phyloP scores from a whole-genome alignment of 257 asterid genomes.

The Haberlea rhodopensis region DNA sequence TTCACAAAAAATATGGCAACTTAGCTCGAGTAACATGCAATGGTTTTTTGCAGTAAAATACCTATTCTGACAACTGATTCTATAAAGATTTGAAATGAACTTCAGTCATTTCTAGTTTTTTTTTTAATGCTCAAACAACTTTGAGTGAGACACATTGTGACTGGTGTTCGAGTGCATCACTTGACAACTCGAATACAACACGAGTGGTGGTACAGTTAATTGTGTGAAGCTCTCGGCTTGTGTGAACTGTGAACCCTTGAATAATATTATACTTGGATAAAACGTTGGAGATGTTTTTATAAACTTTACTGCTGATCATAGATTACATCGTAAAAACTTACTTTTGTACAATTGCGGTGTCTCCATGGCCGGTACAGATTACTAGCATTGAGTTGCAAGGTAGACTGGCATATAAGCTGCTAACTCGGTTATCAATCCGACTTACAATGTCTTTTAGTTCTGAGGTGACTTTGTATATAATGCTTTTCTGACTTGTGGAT shows the following conservation, averaged over 20 bases:
- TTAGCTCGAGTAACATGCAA: background rate
- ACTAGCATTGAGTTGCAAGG: slow-evolving; percentile 80
- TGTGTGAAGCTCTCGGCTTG: too few relatives aligned
- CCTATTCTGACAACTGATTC: background rate
- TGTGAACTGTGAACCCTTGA: too few relatives aligned
- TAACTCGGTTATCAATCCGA: slow-evolving; percentile 56
- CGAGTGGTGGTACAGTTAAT: background rate
- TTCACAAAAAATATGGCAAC: slow-evolving; percentile 21
- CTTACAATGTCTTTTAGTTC: slow-evolving; percentile 76
- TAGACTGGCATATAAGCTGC: slow-evolving; percentile 60
- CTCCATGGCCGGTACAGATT: slow-evolving; percentile 93
- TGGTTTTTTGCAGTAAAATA: background rate
- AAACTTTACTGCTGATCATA: background rate
- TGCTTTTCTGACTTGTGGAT: slow-evolving; percentile 46
- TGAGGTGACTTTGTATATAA: slow-evolving; percentile 45
- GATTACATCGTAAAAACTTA: slow-evolving; percentile 29
- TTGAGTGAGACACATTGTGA: background rate
- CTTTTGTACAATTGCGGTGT: slow-evolving; percentile 84
- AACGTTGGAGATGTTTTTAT: background rate
- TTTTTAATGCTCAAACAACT: background rate
- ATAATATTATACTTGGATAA: background rate
- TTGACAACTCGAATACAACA: background rate
- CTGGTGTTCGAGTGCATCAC: background rate
- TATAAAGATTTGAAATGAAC: too few relatives aligned
- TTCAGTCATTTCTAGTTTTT: background rate